Evolutionary conservation across 192 early-diverging fungal species (phyloP).

Genomic region (Dissophora ornata): DNA sequence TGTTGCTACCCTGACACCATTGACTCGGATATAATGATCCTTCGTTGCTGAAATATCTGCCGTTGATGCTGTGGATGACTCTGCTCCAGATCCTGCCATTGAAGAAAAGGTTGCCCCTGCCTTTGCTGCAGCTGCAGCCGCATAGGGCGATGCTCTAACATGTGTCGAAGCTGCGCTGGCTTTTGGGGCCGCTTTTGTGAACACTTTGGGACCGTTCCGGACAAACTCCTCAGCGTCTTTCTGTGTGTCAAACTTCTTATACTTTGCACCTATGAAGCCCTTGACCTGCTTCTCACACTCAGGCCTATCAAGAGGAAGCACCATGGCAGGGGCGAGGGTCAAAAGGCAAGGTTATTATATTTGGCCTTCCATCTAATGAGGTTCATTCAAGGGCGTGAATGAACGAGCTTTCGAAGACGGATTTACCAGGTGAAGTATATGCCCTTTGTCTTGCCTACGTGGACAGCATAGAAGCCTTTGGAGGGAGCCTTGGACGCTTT

Average conservation of each 20-base stretch:
- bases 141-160: slow-evolving; percentile 9
- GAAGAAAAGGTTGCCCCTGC: neutral
- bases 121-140: neutral
- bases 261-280: slow-evolving; percentile 65
- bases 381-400: neutral
- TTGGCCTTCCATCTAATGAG: too few species aligned
- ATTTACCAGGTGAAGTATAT: slow-evolving; percentile 58
- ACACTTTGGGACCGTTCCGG: slow-evolving; percentile 22
- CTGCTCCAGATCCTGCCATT: neutral
- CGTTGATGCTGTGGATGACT: neutral
- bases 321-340: neutral
- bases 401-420: neutral
- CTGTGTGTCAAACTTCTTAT: slow-evolving; percentile 68
- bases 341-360: too few species aligned
- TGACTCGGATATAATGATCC: slow-evolving; percentile 7
- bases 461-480: slow-evolving; percentile 59
- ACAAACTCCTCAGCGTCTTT: slow-evolving; percentile 69
- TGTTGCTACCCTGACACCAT: slow-evolving; percentile 18
- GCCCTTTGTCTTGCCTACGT: slow-evolving; percentile 54
- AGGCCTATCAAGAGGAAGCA: slow-evolving; percentile 53
- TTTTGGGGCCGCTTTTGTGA: slow-evolving; percentile 15
- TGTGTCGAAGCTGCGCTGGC: neutral
- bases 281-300: slow-evolving; percentile 70
- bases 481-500: slow-evolving; percentile 28
- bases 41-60: neutral